Evolutionary conservation across 306 rosid genomes (phyloP), one percentile per base, ranked within the genome.

Genomic region (Vicia faba): DNA sequence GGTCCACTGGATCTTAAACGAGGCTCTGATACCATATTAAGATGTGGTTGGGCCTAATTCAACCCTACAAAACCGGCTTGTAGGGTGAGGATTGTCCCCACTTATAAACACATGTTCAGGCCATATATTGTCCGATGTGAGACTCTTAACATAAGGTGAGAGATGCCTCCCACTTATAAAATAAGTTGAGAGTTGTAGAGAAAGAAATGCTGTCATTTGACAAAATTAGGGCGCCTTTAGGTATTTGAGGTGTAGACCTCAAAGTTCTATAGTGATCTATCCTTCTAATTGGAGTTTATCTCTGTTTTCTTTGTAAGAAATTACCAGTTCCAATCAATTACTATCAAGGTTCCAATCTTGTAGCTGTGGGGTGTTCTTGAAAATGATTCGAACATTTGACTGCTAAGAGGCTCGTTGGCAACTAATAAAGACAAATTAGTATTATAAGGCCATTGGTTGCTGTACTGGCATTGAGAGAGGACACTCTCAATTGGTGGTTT

Each of bases 201-300:
- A 49, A 49, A 49, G n/a, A 18, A 18, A 18, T 50, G 57, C 4
- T 49, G 28, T 19, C 56, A 18, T 49, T 46, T 18, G 28, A 18
- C 28, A 49, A 49, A 49, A 49, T 49, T 49, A 49, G 28, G 56
- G 56, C 28, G 28, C 13, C 56, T 49, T 18, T 16, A 49, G 56
- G 56, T 4, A 18, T 49, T 49, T 49, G 28, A 18, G 28, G 28
- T 49, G 56, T 18, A 49, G 56, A 19, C 3, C 56, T 49, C 26
- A 10, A 18, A 18, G 5, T 48, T 48, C 23, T 48, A 48, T 8
- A 48, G 25, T 12, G 54, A 48, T 48, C 12, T 48, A 48, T 48
- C 54, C 14, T 16, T 48, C 55, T 49, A 16, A 16, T 49, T 7
- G 55, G n/a, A 50, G 19, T 50, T 10, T 50, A 50, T 19, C 57